Evolutionary conservation across 345 rosid species (phyloP).

Genomic region (Cochlearia excelsa): DNA sequence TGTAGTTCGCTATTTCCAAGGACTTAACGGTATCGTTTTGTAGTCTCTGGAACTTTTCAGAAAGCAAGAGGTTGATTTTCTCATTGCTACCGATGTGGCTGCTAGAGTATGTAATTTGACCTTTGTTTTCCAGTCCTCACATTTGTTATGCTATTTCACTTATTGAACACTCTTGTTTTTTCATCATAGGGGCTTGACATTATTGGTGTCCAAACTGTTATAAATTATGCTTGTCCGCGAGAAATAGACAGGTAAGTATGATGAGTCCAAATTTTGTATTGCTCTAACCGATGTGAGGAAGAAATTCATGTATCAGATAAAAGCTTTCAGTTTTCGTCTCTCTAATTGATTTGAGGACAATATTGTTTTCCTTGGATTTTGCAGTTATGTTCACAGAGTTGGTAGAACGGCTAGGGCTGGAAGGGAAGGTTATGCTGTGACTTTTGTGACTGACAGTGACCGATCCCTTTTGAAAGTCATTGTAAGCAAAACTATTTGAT

Average conservation of each 20-base stretch:
- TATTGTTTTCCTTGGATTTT: slow-evolving; percentile 13
- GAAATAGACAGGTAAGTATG: slow-evolving; percentile 72
- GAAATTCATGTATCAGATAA: background rate
- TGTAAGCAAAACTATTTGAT: slow-evolving; percentile 46
- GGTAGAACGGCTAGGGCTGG: slow-evolving; percentile 99
- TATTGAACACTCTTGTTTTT: slow-evolving; percentile 20
- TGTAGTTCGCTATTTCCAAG: slow-evolving; percentile 6
- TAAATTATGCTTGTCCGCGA: slow-evolving; percentile 93
- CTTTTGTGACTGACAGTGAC: slow-evolving; percentile 85
- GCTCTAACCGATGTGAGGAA: too few relatives aligned
- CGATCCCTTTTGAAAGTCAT: slow-evolving; percentile 89
- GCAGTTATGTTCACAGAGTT: slow-evolving; percentile 92
- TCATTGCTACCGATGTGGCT: slow-evolving; percentile 95
- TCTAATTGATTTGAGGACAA: slow-evolving; percentile 4
- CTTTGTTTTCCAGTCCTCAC: slow-evolving; percentile 9
- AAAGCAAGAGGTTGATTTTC: slow-evolving; percentile 84
- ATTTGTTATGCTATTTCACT: slow-evolving; percentile 17
- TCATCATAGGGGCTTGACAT: slow-evolving; percentile 82
- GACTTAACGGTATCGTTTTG: slow-evolving; percentile 29
- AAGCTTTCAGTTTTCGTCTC: slow-evolving; percentile 11
- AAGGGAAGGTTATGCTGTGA: slow-evolving; percentile 95
- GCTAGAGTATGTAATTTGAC: slow-evolving; percentile 69
- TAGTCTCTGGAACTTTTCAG: slow-evolving; percentile 93
- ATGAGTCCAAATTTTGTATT: background rate
- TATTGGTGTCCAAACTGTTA: slow-evolving; percentile 93